Evolutionary conservation across 306 rosid species (phyloP), one percentile per base, ranked within the genome.

Genomic region (Casuarina equisetifolia): DNA sequence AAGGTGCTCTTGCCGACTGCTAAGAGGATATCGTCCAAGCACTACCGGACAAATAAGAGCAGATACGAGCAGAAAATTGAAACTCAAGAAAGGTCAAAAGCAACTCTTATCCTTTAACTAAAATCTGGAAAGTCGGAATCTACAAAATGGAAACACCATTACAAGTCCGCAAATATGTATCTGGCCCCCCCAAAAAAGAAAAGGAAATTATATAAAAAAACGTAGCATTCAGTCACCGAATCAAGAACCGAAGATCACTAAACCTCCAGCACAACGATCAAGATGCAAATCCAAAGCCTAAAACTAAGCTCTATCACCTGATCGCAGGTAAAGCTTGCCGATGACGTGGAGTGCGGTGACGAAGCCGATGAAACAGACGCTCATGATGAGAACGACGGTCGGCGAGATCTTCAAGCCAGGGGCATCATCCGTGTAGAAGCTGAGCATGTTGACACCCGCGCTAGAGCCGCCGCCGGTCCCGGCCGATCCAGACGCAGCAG

Each of bases 281-380:
- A 50, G 40, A 63, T 49, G 40, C 54, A 61, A 71, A 53, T 58
- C 63, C 5, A 35, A 12, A 66, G 17, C 38, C 8, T 13, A 58
- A 8, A 40, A 17, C 50, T 42, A 66, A 42, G 50, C 71, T 17
- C 80, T 70, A 10, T 69, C 78, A 2, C 82, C 86, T 20, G 92
- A 86, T 82, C 88, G 86, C 72, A 84, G 91, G 12, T 88, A 88
- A 69, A 88, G 85, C 63, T 94, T 94, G 55, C 98, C 98, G 73
- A 91, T 86, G 73, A 94, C 97, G 83, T 94, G 98, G 72, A 94
- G 97, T 35, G 89, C 90, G 32, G 98, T 87, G 75, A 94, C 97
- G 70, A 94, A 94, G 53, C 90, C 97, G 83, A 94, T 94, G 96
- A 94, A 94, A 86, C 96, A 90, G 86, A 94, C 87, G 86, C 98